These are phyloP conservation scores for Galerina sulciceps DNA, from an alignment of 768 basidiomycete genomes.

Conservation along the genomic window DNA sequence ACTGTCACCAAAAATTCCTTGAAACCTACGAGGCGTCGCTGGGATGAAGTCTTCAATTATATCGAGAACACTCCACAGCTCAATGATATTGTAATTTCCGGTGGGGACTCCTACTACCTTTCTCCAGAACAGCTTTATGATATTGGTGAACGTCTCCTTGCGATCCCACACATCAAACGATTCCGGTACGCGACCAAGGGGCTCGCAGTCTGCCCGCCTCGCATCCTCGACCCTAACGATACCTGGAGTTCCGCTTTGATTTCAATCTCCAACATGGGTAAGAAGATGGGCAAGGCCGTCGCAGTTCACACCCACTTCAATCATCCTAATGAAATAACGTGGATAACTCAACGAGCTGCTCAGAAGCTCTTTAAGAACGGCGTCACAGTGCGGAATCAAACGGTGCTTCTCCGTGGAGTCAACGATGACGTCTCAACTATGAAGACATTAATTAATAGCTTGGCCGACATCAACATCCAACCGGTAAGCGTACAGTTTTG, in stretches of 20 bases:
- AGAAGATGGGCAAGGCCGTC: constrained; percentile 18
- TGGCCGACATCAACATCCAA: background rate
- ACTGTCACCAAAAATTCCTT: constrained; percentile 1
- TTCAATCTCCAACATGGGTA: constrained; percentile 13
- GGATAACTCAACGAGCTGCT: constrained; percentile 10
- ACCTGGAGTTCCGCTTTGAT: constrained; percentile 15
- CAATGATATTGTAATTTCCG: constrained; percentile 2
- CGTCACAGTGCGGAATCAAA: constrained; percentile 2
- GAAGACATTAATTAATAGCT: background rate
- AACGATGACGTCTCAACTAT: background rate
- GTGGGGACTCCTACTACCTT: constrained; percentile 5
- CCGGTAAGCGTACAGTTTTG: background rate
- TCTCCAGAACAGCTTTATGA: constrained; percentile 1
- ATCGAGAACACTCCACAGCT: constrained; percentile 3
- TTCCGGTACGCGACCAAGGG: constrained; percentile 3
- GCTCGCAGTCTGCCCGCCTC: constrained; percentile 4
- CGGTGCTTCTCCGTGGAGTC: constrained; percentile 4
- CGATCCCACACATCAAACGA: constrained; percentile 2
- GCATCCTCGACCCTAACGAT: background rate
- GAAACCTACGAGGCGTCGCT: constrained; percentile 4
- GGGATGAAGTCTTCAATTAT: constrained; percentile 2
- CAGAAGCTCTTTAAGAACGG: constrained; percentile 1
- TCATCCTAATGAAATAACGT: constrained; percentile 23
- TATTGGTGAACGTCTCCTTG: background rate
- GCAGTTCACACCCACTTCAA: constrained; percentile 24